Base-by-base conservation (phyloP, 495 filamentous ascomycete species). In the Hyaloscypha hepaticicola region DNA sequence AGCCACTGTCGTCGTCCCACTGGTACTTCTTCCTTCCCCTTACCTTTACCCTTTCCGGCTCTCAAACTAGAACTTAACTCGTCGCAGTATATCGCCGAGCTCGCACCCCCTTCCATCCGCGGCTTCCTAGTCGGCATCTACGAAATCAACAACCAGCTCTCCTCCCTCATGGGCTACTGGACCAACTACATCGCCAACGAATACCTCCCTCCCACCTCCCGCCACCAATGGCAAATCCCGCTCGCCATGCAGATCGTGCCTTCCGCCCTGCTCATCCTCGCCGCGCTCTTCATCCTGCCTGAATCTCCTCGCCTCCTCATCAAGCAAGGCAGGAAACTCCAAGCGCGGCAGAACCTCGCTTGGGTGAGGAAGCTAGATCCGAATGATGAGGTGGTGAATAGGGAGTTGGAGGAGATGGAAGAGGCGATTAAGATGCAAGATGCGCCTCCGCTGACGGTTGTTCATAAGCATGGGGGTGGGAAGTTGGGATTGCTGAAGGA, bases 121-220 rank as follows among this genome's bases (percentile, higher is more conserved):
- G 83, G 83, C 16, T 76, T 79, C 31, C 74, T 85, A 8, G 82
- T 83, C 58, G 88, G 88, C 68, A 78, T 91, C 38, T 91, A 89
- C 68, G 87, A 91, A 73, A 77, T 90, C 38, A 85, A 87, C 25
- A 90, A 87, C 83, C 88, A 91, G 73, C 78, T 88, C 67, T 88
- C 87, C 38, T 87, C 86, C 19, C 75, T 91, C 28, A 80, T 87
- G 21, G 88, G 87, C 3, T 90, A 89, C 67, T 89, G 85, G 85
- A 86, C 27, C 21, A 64, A 68, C 56, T 68, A 68, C 55, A 60
- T 63, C 31, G 66, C 64, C 8, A 68, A 68, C 56, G 48, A 68
- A 33, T 60, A 68, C 33, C 25, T 68, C 34, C 51, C 66, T 11
- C 22, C 61, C 5, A 29, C 51, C 8, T 77, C 73, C 11, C 78